These are phyloP conservation scores for Pelargonium fulgidum DNA, from an alignment of 441 rosid genomes.

Conservation along the genomic window DNA sequence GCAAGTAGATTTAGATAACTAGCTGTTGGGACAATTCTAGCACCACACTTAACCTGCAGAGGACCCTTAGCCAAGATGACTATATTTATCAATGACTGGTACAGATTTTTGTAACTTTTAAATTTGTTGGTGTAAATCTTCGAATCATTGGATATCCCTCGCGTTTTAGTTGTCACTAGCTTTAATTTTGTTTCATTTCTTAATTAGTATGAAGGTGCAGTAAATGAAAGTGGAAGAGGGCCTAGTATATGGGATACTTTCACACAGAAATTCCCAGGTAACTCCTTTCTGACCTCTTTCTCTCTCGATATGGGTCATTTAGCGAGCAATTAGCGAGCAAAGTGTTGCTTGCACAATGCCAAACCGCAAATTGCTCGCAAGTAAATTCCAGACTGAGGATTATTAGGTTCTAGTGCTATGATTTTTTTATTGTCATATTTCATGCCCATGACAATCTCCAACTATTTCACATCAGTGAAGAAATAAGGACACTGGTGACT, in stretches of 20 bases:
- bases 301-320: no score
- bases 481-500: neutral
- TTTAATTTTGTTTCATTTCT: neutral
- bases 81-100: neutral
- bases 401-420: neutral
- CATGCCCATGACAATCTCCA: neutral
- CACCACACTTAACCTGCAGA: neutral
- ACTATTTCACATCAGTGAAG: neutral
- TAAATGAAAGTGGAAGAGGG: constrained; percentile 20
- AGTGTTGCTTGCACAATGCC: no score
- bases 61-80: no score
- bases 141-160: no score
- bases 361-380: no score
- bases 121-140: neutral
- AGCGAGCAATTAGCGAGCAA: no score
- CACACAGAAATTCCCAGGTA: constrained; percentile 19
- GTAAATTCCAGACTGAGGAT: neutral
- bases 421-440: no score
- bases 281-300: neutral
- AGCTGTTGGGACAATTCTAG: neutral
- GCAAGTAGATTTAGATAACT: neutral
- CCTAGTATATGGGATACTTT: constrained; percentile 9
- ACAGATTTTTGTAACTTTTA: neutral
- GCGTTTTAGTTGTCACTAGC: neutral
- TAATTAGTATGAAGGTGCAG: constrained; percentile 20